A percentile compares a stretch with the other conserved stretches of the same genome.
Conservation (phyloP, 768 basidiomycete genomes). For the Boletus subcaerulescens region DNA sequence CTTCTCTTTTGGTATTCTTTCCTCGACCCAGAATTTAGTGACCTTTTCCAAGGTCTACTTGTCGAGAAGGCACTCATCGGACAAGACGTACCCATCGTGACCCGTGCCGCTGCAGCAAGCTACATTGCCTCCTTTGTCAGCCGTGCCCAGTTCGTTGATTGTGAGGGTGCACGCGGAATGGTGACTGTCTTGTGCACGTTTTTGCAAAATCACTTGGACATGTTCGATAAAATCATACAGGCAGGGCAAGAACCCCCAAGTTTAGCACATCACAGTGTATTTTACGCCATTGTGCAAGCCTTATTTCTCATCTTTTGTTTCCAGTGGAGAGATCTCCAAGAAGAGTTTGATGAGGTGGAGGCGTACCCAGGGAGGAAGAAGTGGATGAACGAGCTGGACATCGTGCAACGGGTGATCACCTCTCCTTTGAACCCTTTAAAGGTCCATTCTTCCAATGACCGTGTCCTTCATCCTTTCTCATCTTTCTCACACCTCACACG, state of each 20-base stretch:
- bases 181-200: constrained; percentile 85
- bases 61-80: constrained; percentile 82
- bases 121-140: constrained; percentile 93
- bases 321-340: constrained; percentile 85
- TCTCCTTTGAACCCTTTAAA: constrained; percentile 89
- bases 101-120: constrained; percentile 87
- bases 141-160: constrained; percentile 82
- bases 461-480: no score
- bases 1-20: constrained; percentile 95
- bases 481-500: neutral
- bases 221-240: constrained; percentile 51
- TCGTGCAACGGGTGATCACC: constrained; percentile 75
- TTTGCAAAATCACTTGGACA: constrained; percentile 71
- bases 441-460: constrained; percentile 8
- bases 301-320: constrained; percentile 98
- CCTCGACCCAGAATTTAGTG: constrained; percentile 82
- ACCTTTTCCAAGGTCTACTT: constrained; percentile 93
- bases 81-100: constrained; percentile 59
- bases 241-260: constrained; percentile 33
- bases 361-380: constrained; percentile 51
- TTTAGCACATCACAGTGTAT: constrained; percentile 59
- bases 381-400: constrained; percentile 82
- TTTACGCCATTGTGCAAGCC: constrained; percentile 90
- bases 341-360: constrained; percentile 55
- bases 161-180: constrained; percentile 67